Evolutionary conservation across 2,329 filamentous ascomycete genomes (phyloP), one percentile per base, ranked within the genome.

Genomic region (Colletotrichum sp.): DNA sequence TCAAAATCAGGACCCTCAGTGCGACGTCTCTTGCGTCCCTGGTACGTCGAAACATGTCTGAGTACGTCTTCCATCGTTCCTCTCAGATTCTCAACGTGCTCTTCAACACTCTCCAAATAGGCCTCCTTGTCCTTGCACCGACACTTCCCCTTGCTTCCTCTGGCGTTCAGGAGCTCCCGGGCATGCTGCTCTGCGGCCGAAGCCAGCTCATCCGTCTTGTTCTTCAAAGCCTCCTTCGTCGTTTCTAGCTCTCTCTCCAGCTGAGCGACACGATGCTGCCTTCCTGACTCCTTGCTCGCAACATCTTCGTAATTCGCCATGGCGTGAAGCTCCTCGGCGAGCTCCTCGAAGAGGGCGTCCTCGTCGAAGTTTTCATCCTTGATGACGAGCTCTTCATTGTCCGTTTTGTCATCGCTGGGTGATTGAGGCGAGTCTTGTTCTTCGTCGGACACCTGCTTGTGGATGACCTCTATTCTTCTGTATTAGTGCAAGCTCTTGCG

Each of bases 191-290:
- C 18, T n/a, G 2, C n/a, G 18, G 5, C 8, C 0, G 39, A 43
- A 1, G 18, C 39, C 39, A n/a, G 9, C 39, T 43, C 39, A 6
- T 43, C 39, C 0, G 39, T n/a, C 39, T n/a, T 43, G 9, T n/a
- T 10, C 9, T 12, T 43, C 39, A 43, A 12, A n/a, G 8, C 1
- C 18, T n/a, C 0, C 0, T n/a, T 43, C 7, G 39, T 43, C 5
- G 18, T n/a, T 43, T 43, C 5, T 2, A 43, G 5, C 39, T 43
- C 39, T 43, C 8, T 43, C 8, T 43, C 39, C 39, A 43, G 8
- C 16, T n/a, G 16, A 5, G 5, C 10, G 16, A n/a, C 1, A 3
- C 2, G 7, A 43, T 0, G 7, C 4, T n/a, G 16, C 2, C 18
- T 18, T 18, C 5, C 8, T 9, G 36, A 18, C 5, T 43, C 8